Base-by-base conservation (phyloP, 768 basidiomycete species). In the Tylopilus intermedius region DNA sequence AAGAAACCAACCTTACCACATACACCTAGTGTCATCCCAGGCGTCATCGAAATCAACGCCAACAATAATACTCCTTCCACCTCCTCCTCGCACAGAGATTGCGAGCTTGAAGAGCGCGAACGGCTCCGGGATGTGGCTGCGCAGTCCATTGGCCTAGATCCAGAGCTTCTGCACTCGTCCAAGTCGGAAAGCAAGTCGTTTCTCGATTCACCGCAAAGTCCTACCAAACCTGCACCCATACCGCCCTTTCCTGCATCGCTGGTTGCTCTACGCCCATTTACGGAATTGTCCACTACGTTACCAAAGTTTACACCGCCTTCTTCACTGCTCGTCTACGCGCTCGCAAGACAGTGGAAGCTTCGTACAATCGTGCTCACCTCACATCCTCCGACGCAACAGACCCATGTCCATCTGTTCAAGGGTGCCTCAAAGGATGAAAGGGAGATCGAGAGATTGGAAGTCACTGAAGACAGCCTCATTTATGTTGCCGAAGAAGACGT, bases 351-450 rank as follows among this genome's bases (percentile, higher is more conserved):
- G 58, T 90, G 88, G 88, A 88, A 83, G 59, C 68, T 65, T 32
- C 79, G 86, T 26, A 79, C 75, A 56, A 73, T 90, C 51, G 70
- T 88, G 33, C 73, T 90, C 43, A 78, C 82, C 0, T 71, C 78
- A 15, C 77, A 64, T 32, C 47, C 57, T 9, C 61, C 72, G 1
- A 43, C 50, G 54, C 65, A 74, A 22, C 64, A 75, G 54, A 70
- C 73, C 13, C 82, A 87, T 62, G 71, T 90, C 29, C 89, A 91
- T 63, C 66, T 91, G 35, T 91, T 90, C 74, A 88, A 89, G 65
- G 74, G 77, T 8, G 57, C 76, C 4, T 70, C 71, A 10, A 67
- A 74, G 9, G 82, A 84, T 18, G 86, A 88, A 56, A 79, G 71
- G 47, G 89, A 91, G 67, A 56, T 89, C 6, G 87, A 91, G 66